Percentiles rank a stretch among this genome's conserved stretches.
Evolutionary conservation across 2,329 filamentous ascomycete genomes (phyloP).

Genomic region (Exophiala oligosperma): DNA sequence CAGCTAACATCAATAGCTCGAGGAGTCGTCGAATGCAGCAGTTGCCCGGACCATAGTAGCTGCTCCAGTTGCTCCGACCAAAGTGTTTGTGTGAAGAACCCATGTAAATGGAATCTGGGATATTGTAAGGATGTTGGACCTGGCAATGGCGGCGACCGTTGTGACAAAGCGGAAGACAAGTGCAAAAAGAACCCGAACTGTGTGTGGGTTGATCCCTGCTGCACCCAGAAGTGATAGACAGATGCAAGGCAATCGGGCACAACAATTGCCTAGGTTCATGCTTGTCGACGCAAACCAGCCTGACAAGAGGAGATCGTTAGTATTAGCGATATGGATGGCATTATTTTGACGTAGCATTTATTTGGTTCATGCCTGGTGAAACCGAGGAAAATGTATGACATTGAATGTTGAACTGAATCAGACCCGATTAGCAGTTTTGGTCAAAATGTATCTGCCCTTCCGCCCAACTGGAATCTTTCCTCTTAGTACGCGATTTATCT

Average conservation of each 20-base stretch:
- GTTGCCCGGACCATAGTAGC: background rate
- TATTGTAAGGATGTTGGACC: background rate
- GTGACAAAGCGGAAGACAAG: background rate
- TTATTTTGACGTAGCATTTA: background rate
- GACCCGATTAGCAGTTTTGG: background rate
- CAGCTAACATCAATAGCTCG: background rate
- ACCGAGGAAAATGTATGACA: background rate
- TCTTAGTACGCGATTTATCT: background rate
- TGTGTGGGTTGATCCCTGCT: background rate
- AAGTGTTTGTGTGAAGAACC: background rate
- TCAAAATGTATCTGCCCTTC: background rate
- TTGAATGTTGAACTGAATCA: background rate
- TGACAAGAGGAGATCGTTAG: background rate
- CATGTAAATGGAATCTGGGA: background rate
- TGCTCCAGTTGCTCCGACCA: background rate
- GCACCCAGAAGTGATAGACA: background rate
- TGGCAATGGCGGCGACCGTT: background rate
- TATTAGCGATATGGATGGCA: background rate
- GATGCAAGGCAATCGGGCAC: background rate
- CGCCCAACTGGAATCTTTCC: background rate
- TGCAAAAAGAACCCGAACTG: background rate
- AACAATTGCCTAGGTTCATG: background rate
- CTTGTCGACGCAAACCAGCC: background rate
- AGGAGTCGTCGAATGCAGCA: background rate
- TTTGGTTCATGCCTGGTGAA: background rate